These are phyloP conservation scores for Cryptomeria japonica DNA, from an alignment of 75 land plant species.

Conservation along the genomic window DNA sequence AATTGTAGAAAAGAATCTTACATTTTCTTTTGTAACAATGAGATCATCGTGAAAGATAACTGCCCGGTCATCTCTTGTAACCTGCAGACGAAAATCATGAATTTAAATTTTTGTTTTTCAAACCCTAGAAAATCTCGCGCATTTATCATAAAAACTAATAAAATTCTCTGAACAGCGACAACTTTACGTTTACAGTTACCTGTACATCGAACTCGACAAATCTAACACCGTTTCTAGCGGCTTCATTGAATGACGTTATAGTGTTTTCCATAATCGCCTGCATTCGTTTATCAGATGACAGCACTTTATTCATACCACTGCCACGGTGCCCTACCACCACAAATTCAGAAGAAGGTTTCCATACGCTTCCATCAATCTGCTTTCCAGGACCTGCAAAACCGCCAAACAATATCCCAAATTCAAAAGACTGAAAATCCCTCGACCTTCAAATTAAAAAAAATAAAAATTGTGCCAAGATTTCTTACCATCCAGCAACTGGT, in stretches of 20 bases:
- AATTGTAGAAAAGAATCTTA: conserved; percentile 16
- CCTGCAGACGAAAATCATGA: conserved; percentile 42
- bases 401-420: neutral
- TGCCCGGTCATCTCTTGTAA: conserved; percentile 82
- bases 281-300: conserved; percentile 43
- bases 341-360: conserved; percentile 28
- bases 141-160: neutral
- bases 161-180: neutral
- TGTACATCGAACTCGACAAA: conserved; percentile 98
- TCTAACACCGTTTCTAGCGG: conserved; percentile 60
- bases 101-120: neutral
- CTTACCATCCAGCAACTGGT: conserved; percentile 1
- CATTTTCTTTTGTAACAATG: conserved; percentile 65
- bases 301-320: conserved; percentile 72
- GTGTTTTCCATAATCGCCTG: conserved; percentile 86
- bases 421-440: neutral
- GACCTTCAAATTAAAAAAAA: no score
- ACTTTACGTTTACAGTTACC: conserved; percentile 25
- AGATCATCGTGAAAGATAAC: conserved; percentile 89
- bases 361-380: neutral
- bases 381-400: conserved; percentile 22
- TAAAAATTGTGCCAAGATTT: neutral
- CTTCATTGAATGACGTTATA: conserved; percentile 77
- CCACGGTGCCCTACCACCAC: conserved; percentile 89
- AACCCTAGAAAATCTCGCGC: neutral